A percentile compares a stretch with the other conserved stretches of the same genome.
These are phyloP conservation scores for Blastobotrys persicus DNA, from an alignment of 1,139 yeast genomes.

Conservation along the genomic window DNA sequence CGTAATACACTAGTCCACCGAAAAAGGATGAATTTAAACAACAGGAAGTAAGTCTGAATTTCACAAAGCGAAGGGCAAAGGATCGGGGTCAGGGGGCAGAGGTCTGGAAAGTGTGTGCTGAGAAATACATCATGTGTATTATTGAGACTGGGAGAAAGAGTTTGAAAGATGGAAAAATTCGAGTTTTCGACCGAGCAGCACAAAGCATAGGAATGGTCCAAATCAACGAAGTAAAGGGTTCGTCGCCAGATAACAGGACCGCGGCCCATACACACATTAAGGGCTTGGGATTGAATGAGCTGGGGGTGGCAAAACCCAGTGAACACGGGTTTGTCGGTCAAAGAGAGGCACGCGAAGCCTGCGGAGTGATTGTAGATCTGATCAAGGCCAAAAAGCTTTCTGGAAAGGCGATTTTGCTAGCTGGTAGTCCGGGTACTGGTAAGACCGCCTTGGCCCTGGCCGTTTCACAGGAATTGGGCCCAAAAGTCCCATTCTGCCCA, in stretches of 20 bases:
- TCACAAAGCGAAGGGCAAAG: no score
- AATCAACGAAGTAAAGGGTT: conserved; percentile 76
- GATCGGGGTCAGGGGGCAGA: not conserved
- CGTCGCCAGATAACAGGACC: conserved; percentile 67
- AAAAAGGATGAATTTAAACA: no score
- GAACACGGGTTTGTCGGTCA: conserved; percentile 98
- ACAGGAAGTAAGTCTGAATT: no score
- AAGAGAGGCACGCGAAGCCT: conserved; percentile 91
- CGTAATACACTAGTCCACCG: no score
- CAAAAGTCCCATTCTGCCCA: conserved; percentile 97
- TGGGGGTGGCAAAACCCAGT: conserved; percentile 75
- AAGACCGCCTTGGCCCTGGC: conserved; percentile 96
- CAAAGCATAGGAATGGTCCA: conserved; percentile 60
- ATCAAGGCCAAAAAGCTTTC: conserved; percentile 92
- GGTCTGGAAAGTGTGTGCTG: not conserved
- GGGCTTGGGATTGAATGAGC: conserved; percentile 91
- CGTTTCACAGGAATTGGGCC: conserved; percentile 94
- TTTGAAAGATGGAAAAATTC: not conserved
- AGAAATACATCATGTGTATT: not conserved
- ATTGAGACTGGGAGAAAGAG: not conserved
- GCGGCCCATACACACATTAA: conserved; percentile 97
- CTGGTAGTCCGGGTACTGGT: conserved; percentile 99
- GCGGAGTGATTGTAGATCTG: conserved; percentile 92
- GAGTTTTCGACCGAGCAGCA: not conserved
- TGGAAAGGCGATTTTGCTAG: conserved; percentile 91